Evolutionary conservation across 2,329 filamentous ascomycete species (phyloP).

Genomic region (Aspergillus flavus): DNA sequence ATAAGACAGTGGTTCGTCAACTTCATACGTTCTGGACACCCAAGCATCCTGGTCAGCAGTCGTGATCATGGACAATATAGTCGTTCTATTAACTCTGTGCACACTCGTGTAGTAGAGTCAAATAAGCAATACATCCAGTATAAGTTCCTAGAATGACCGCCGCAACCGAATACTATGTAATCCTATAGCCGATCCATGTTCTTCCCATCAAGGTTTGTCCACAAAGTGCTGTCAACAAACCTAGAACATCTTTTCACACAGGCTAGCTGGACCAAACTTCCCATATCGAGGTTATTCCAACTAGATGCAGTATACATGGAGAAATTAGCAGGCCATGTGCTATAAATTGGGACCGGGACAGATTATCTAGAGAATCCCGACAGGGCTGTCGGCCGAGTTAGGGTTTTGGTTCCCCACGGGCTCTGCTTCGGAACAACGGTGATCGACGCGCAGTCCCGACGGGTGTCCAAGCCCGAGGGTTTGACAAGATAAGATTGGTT

Average conservation of each 20-base stretch:
- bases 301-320: too few relatives aligned
- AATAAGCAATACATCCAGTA: not conserved
- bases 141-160: not conserved
- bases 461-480: not conserved
- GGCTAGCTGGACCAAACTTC: not conserved
- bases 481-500: not conserved
- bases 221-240: not conserved
- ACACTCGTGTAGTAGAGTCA: not conserved
- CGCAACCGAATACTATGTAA: not conserved
- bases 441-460: not conserved
- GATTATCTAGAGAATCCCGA: not conserved
- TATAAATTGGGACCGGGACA: not conserved
- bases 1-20: too few relatives aligned
- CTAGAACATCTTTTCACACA: not conserved
- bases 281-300: not conserved
- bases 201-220: not conserved
- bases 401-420: constrained; percentile 2
- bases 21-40: too few relatives aligned
- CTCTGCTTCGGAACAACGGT: not conserved
- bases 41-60: too few relatives aligned
- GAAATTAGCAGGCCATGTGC: not conserved
- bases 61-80: too few relatives aligned
- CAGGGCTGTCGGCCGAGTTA: not conserved
- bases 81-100: too few relatives aligned
- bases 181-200: not conserved